phyloP scores from a whole-genome alignment of 768 basidiomycete species.

The button mushroom (Agaricus bisporus) region DNA sequence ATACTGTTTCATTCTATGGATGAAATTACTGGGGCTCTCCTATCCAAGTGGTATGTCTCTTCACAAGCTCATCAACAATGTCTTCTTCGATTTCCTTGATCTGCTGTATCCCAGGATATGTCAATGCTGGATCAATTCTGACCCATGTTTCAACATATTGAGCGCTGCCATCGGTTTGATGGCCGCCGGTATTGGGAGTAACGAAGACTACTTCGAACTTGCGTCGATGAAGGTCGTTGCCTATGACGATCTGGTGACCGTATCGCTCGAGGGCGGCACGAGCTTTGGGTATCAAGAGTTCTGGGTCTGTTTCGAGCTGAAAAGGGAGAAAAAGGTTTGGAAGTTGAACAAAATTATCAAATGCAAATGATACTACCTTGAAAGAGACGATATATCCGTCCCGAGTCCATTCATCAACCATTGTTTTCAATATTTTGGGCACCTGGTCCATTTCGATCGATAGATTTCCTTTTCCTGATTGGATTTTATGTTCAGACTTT shows the following conservation, averaged over 20 bases:
- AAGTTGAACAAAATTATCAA: background rate
- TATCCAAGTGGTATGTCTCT: slow-evolving; percentile 72
- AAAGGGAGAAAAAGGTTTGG: background rate
- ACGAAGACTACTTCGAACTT: slow-evolving; percentile 94
- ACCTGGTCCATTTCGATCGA: slow-evolving; percentile 99
- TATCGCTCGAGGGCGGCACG: slow-evolving; percentile 84
- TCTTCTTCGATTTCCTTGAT: slow-evolving; percentile 90
- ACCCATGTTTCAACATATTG: slow-evolving; percentile 57
- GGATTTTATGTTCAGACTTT: slow-evolving; percentile 97
- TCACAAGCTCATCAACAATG: slow-evolving; percentile 72
- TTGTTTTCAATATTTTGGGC: slow-evolving; percentile 88
- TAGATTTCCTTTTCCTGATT: slow-evolving; percentile 91
- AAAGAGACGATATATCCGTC: slow-evolving; percentile 94
- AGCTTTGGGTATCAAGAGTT: slow-evolving; percentile 86
- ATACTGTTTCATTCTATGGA: background rate
- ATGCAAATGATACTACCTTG: slow-evolving; percentile 55
- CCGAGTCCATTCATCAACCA: slow-evolving; percentile 91
- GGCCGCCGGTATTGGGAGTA: slow-evolving; percentile 35
- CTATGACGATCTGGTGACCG: slow-evolving; percentile 96
- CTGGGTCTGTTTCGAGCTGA: slow-evolving; percentile 88
- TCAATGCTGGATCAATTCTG: slow-evolving; percentile 41
- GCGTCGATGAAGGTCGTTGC: slow-evolving; percentile 87
- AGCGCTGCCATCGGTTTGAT: slow-evolving; percentile 16
- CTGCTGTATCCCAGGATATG: slow-evolving; percentile 26
- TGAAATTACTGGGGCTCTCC: slow-evolving; percentile 9